phyloP scores from a whole-genome alignment of 2,329 filamentous ascomycete genomes.

The Phaeosphaeriaceae sp. region DNA sequence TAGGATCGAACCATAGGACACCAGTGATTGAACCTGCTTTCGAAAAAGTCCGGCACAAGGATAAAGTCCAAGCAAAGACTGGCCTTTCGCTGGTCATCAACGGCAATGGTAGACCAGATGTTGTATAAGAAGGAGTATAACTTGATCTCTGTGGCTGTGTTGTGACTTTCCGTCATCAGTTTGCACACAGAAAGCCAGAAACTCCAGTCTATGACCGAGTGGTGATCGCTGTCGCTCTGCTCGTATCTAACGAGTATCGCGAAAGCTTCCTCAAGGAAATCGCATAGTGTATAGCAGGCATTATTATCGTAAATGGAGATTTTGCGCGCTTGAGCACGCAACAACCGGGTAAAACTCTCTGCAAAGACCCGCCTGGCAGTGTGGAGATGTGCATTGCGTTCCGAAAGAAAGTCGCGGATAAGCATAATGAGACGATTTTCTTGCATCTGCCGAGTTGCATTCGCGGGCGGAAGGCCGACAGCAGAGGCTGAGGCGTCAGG shows the following conservation, averaged over 20 bases:
- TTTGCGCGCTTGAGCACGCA: conserved; percentile 76
- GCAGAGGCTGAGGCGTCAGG: conserved; percentile 72
- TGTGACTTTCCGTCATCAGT: conserved; percentile 81
- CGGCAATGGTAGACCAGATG: conserved; percentile 76
- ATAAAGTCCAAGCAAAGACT: conserved; percentile 77
- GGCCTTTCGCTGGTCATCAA: conserved; percentile 71
- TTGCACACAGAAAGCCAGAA: conserved; percentile 87
- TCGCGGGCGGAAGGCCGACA: conserved; percentile 69
- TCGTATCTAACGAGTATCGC: conserved; percentile 70
- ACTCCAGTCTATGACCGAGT: conserved; percentile 71
- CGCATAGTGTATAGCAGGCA: conserved; percentile 88
- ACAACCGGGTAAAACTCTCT: conserved; percentile 73
- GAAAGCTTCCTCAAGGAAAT: conserved; percentile 85
- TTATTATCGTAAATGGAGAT: conserved; percentile 83
- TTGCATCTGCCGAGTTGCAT: conserved; percentile 81
- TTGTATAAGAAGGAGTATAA: conserved; percentile 82
- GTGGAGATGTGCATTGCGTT: conserved; percentile 61
- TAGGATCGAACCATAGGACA: conserved; percentile 94
- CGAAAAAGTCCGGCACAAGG: conserved; percentile 76
- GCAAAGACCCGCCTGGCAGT: conserved; percentile 74
- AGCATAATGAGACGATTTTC: conserved; percentile 86
- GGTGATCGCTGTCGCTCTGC: conserved; percentile 51
- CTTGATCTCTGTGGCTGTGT: conserved; percentile 88
- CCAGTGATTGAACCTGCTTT: conserved; percentile 89
- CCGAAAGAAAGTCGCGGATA: conserved; percentile 78